Conservation (phyloP, 257 asterid genomes). For the Rubia yunnanensis region DNA sequence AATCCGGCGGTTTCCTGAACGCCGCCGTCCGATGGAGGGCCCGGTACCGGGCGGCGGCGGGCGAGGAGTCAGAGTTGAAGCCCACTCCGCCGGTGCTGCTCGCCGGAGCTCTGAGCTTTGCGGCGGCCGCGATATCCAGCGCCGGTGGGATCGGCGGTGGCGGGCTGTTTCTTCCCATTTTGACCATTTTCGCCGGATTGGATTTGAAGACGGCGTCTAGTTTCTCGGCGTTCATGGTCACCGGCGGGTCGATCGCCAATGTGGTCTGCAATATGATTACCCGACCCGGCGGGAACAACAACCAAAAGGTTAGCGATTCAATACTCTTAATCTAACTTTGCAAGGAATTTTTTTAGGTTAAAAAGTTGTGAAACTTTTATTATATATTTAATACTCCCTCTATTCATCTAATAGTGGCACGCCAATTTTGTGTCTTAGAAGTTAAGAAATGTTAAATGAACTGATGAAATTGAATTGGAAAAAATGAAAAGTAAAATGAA, state of each 20-base stretch:
- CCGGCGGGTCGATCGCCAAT: conserved; percentile 67
- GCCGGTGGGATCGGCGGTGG: conserved; percentile 94
- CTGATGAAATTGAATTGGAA: no score
- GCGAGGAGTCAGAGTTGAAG: conserved; percentile 7
- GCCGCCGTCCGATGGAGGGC: conserved; percentile 22
- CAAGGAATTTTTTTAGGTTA: no score
- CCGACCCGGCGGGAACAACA: conserved; percentile 12
- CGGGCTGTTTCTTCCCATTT: conserved; percentile 63
- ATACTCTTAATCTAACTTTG: no score
- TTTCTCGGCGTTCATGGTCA: conserved; percentile 76
- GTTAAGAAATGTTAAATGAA: no score
- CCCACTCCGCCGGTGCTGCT: conserved; percentile 16
- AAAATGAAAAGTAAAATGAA: no score
- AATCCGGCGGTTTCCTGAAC: conserved; percentile 16
- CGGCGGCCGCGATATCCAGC: conserved; percentile 66
- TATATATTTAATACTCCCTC: no score
- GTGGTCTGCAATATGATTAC: conserved; percentile 32
- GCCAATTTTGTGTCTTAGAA: no score
- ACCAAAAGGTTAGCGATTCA: not conserved
- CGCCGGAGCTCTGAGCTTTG: conserved; percentile 41
- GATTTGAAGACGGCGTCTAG: conserved; percentile 65
- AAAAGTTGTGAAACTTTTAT: no score
- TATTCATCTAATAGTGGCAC: no score
- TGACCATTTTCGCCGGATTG: conserved; percentile 45
- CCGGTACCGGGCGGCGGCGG: not conserved